These are phyloP conservation scores for Leccinum uliginosum DNA, from an alignment of 768 basidiomycete species.

Conservation along the genomic window DNA sequence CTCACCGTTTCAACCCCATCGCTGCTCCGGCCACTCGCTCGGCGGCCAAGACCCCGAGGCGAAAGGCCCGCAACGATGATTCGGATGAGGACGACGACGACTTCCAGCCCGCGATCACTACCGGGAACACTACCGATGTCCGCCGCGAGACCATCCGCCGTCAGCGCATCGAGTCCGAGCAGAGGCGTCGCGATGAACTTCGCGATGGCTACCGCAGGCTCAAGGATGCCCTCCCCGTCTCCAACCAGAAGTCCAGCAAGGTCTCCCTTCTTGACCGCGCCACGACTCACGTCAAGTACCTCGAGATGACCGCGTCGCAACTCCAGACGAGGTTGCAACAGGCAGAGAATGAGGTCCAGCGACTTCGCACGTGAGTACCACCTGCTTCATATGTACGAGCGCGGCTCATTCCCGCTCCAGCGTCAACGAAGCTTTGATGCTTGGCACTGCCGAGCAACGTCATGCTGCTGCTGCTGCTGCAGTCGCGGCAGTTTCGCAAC, in stretches of 20 bases:
- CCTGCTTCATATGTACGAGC: not conserved
- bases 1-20: constrained; percentile 78
- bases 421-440: constrained; percentile 88
- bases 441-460: constrained; percentile 73
- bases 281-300: constrained; percentile 81
- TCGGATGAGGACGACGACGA: constrained; percentile 74
- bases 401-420: constrained; percentile 25
- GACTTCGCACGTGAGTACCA: constrained; percentile 56
- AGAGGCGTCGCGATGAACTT: constrained; percentile 88
- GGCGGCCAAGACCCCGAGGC: constrained; percentile 47
- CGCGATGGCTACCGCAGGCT: constrained; percentile 87
- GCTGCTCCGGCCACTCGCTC: constrained; percentile 46
- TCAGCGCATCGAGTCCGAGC: constrained; percentile 92
- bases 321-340: constrained; percentile 72
- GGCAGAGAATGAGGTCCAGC: constrained; percentile 75
- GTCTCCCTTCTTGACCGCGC: constrained; percentile 86
- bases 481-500: constrained; percentile 47
- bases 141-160: constrained; percentile 89
- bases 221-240: constrained; percentile 85
- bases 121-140: constrained; percentile 51
- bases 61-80: constrained; percentile 54
- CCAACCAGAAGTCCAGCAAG: constrained; percentile 92
- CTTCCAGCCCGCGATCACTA: constrained; percentile 51
- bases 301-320: constrained; percentile 75
- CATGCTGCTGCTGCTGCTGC: constrained; percentile 57